phyloP scores from a whole-genome alignment of 2,329 filamentous ascomycete species.

The Onygena corvina region DNA sequence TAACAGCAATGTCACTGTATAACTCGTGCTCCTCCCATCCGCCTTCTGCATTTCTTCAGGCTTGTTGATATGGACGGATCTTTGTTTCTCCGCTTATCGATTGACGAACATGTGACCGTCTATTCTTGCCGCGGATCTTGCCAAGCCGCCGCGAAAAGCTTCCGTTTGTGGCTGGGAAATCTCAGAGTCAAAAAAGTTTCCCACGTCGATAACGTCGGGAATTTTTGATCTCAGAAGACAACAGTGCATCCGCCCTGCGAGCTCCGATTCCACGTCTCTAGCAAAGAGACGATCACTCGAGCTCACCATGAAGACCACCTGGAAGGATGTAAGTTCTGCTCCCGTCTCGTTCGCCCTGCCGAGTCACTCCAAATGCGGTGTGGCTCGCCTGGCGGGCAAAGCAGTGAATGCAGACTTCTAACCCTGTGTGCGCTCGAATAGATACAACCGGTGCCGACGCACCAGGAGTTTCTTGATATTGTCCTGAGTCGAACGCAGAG shows the following conservation, averaged over 20 bases:
- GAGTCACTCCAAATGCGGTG: constrained; percentile 24
- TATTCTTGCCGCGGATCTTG: constrained; percentile 9
- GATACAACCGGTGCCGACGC: constrained; percentile 78
- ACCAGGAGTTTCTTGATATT: constrained; percentile 95
- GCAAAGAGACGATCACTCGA: background rate
- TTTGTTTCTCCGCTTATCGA: background rate
- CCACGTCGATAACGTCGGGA: constrained; percentile 5
- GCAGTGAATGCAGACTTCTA: background rate
- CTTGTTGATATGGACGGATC: background rate
- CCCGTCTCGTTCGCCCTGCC: background rate
- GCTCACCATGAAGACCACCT: constrained; percentile 46
- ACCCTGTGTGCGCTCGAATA: constrained; percentile 42
- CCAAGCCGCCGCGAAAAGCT: constrained; percentile 19
- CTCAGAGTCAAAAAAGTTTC: constrained; percentile 3
- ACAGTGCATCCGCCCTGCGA: background rate
- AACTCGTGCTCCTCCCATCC: no score
- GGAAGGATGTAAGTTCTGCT: constrained; percentile 40
- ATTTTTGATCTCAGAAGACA: background rate
- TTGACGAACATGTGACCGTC: background rate
- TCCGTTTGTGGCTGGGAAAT: constrained; percentile 10
- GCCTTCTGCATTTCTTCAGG: background rate
- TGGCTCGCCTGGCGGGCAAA: constrained; percentile 9
- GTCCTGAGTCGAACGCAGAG: constrained; percentile 88
- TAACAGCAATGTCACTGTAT: constrained; percentile 4
- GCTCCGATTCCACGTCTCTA: background rate